A percentile compares a stretch with the other conserved stretches of the same genome.
phyloP scores from a whole-genome alignment of 2,329 filamentous ascomycete genomes.

The Hortaea sp. region DNA sequence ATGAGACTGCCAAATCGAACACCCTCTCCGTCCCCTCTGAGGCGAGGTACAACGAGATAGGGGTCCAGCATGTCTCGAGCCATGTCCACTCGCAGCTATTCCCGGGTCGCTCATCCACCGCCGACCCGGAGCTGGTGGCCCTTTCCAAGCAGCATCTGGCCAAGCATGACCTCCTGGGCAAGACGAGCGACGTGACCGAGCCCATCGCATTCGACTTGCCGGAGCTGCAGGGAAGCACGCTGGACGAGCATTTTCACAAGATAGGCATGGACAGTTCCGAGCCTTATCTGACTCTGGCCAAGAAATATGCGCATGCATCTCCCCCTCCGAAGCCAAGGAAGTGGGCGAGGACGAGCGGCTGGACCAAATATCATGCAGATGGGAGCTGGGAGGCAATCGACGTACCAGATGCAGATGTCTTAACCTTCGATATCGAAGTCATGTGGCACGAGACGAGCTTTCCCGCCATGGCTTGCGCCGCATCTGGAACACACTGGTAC shows the following conservation, averaged over 20 bases:
- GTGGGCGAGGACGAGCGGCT: slow-evolving; percentile 75
- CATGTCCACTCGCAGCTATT: slow-evolving; percentile 81
- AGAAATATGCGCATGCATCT: slow-evolving; percentile 56
- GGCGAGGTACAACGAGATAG: slow-evolving; percentile 80
- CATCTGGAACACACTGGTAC: slow-evolving; percentile 86
- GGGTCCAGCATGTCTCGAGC: slow-evolving; percentile 83
- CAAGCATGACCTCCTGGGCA: slow-evolving; percentile 79
- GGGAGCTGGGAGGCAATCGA: slow-evolving; percentile 63
- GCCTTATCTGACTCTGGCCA: slow-evolving; percentile 67
- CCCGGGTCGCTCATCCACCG: slow-evolving; percentile 44
- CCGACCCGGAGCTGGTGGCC: slow-evolving; percentile 67
- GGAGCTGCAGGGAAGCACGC: slow-evolving; percentile 61
- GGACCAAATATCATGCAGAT: slow-evolving; percentile 82
- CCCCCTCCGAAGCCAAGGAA: slow-evolving; percentile 52
- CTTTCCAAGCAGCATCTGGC: slow-evolving; percentile 73
- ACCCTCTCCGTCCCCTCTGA: slow-evolving; percentile 32
- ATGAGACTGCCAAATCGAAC: slow-evolving; percentile 1
- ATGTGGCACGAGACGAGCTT: slow-evolving; percentile 90
- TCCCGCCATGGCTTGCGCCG: slow-evolving; percentile 94
- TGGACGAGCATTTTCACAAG: slow-evolving; percentile 91
- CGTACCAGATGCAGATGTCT: slow-evolving; percentile 66
- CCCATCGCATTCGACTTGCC: slow-evolving; percentile 85
- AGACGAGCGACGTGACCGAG: slow-evolving; percentile 63
- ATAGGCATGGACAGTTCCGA: slow-evolving; percentile 80
- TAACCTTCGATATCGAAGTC: slow-evolving; percentile 94